These are phyloP conservation scores for Capronia epimyces DNA, from an alignment of 2,329 filamentous ascomycete species.

Conservation along the genomic window DNA sequence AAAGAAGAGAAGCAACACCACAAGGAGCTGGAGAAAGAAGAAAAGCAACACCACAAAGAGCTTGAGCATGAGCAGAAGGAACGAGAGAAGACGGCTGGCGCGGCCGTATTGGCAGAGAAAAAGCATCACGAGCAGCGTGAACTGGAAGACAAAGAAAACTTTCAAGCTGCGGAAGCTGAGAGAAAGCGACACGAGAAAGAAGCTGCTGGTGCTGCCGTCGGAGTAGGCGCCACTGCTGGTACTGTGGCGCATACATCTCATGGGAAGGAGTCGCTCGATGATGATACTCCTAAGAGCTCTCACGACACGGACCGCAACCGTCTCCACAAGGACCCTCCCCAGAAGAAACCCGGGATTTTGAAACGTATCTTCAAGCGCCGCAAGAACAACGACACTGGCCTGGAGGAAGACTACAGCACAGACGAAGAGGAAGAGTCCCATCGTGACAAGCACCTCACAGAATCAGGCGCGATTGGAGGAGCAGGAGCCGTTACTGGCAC, in stretches of 20 bases:
- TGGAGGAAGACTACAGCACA: constrained; percentile 26
- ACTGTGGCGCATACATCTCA: constrained; percentile 15
- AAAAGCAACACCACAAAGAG: constrained; percentile 15
- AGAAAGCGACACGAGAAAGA: constrained; percentile 15
- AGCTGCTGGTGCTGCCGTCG: constrained; percentile 11
- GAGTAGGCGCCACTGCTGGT: constrained; percentile 11
- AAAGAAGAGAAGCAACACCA: constrained; percentile 20
- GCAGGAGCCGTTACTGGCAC: constrained; percentile 3
- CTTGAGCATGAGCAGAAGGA: constrained; percentile 18
- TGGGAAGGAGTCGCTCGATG: constrained; percentile 13
- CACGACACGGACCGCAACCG: constrained; percentile 19
- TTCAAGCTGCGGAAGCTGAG: constrained; percentile 7
- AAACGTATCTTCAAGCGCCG: constrained; percentile 28
- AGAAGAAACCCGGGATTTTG: constrained; percentile 26
- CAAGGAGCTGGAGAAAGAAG: constrained; percentile 15
- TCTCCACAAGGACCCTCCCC: constrained; percentile 21
- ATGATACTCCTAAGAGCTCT: constrained; percentile 4
- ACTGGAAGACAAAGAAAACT: constrained; percentile 12
- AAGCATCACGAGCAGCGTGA: constrained; percentile 5
- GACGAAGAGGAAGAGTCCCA: constrained; percentile 22
- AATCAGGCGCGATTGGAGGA: constrained; percentile 7
- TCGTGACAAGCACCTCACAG: constrained; percentile 4
- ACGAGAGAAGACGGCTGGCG: constrained; percentile 3
- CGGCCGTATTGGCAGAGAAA: constrained; percentile 8
- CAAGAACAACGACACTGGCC: constrained; percentile 29